Evolutionary conservation across 208 protist species (phyloP), one percentile per base, ranked within the genome.

Genomic region (Naegleria gruberi): DNA sequence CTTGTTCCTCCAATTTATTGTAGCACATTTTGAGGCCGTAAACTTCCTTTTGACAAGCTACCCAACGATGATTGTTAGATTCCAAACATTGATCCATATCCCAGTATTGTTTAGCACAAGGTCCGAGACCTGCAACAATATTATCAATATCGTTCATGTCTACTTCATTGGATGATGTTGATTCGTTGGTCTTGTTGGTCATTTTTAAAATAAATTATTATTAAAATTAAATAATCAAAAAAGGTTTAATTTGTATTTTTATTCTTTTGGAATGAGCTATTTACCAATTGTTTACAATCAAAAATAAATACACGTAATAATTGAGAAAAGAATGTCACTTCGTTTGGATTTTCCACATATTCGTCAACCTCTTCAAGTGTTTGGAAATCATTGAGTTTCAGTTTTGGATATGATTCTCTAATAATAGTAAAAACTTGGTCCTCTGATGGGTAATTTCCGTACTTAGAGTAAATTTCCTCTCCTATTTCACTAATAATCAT

Each of bases 291-390:
- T 43, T 42, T 34, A 82, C 74, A 82, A 6, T 86, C 82, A 86
- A 42, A 46, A 46, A 86, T 37, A 47, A 86, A 86, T 10, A 86
- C 15, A 6, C 82, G 34, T 12, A 47, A 45, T 4, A 86, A 46
- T 5, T 46, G 82, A 86, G 15, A 45, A 46, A 86, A 86, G 82
- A 86, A 86, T 15, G 34, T 86, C 15, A 44, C n/a, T 86, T 86
- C 82, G 42, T 86, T 86, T 15, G 82, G 81, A 84, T 84, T 86
- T n/a, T 86, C 82, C 2, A 86, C 41, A 30, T 86, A 86, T 46
- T 86, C 82, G 8, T 43, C 82, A 34, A 23, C 23, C 19, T 86
- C 23, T 46, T 86, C 82, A 15, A 86, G n/a, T 47, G 17, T 26
- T 34, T 23, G 19, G 4, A 47, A 34, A 23, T 86, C 34, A 8